A percentile compares a stretch with the other conserved stretches of the same genome.
These are phyloP conservation scores for Hymenoscyphus albidus DNA, from an alignment of 2,329 filamentous ascomycete species.

Conservation along the genomic window DNA sequence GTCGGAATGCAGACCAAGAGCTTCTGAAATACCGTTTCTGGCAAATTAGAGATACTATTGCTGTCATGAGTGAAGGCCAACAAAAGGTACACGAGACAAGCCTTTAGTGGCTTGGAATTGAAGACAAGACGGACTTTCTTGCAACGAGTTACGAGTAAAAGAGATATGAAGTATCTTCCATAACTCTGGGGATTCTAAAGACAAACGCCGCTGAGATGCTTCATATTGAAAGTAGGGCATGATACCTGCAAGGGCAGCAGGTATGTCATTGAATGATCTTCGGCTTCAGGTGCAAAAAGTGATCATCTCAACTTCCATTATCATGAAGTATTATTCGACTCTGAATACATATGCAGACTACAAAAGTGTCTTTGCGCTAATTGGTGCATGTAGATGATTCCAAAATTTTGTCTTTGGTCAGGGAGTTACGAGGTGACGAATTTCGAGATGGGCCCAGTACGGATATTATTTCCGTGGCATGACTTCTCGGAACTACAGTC, in stretches of 20 bases:
- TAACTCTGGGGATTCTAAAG: background rate
- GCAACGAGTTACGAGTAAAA: background rate
- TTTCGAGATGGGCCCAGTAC: background rate
- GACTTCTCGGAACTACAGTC: background rate
- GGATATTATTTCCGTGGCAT: background rate
- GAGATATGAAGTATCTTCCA: background rate
- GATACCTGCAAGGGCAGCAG: background rate
- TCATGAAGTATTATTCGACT: background rate
- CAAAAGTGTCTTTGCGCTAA: too few relatives aligned
- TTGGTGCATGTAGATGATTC: background rate
- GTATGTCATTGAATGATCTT: background rate
- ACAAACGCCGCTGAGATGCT: background rate
- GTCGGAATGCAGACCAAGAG: background rate
- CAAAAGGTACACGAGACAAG: background rate
- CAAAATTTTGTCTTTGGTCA: background rate
- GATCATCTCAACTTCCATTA: background rate
- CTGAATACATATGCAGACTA: background rate
- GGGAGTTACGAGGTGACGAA: background rate
- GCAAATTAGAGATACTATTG: background rate
- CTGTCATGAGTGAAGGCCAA: background rate
- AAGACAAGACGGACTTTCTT: background rate
- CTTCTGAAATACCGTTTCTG: background rate
- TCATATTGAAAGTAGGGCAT: background rate
- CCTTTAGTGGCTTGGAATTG: background rate
- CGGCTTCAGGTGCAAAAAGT: background rate